Conservation (phyloP, 2,329 filamentous ascomycete species). For the Cylindrodendrum hubeiense region DNA sequence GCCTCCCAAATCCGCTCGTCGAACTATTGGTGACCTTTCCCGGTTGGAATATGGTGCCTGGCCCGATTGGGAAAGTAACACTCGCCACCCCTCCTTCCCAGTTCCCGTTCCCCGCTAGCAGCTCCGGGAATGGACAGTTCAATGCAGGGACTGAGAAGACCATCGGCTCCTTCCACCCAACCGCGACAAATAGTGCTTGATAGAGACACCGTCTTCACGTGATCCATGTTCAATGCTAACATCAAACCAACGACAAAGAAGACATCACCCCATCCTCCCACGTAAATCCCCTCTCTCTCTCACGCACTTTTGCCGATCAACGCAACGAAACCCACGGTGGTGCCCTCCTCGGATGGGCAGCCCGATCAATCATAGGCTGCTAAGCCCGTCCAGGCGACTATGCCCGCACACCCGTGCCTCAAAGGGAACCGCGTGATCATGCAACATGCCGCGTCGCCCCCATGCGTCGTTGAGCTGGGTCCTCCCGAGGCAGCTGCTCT, state of each 20-base stretch:
- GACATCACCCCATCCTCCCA: neutral
- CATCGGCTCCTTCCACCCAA: neutral
- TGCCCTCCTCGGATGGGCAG: neutral
- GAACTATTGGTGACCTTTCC: conserved; percentile 16
- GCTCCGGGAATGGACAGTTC: neutral
- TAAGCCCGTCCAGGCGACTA: conserved; percentile 3
- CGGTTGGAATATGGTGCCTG: conserved; percentile 15
- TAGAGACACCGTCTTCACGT: neutral
- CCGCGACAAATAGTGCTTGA: neutral
- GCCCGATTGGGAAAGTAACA: conserved; percentile 12
- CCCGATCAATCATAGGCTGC: neutral
- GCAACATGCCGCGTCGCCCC: conserved; percentile 15
- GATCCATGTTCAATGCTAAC: neutral
- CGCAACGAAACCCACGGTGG: neutral
- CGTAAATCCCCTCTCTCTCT: neutral
- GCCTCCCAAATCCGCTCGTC: conserved; percentile 16
- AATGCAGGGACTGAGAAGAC: conserved; percentile 11
- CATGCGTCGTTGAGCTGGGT: conserved; percentile 1
- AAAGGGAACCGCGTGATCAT: conserved; percentile 18
- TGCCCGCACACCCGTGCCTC: neutral
- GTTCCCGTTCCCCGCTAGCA: neutral
- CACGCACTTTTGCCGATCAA: neutral
- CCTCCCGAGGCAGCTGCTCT: conserved; percentile 2
- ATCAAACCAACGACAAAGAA: neutral
- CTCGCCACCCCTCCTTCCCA: conserved; percentile 1